These are phyloP conservation scores for Ballota nigra DNA, from an alignment of 257 asterid species.

Conservation along the genomic window DNA sequence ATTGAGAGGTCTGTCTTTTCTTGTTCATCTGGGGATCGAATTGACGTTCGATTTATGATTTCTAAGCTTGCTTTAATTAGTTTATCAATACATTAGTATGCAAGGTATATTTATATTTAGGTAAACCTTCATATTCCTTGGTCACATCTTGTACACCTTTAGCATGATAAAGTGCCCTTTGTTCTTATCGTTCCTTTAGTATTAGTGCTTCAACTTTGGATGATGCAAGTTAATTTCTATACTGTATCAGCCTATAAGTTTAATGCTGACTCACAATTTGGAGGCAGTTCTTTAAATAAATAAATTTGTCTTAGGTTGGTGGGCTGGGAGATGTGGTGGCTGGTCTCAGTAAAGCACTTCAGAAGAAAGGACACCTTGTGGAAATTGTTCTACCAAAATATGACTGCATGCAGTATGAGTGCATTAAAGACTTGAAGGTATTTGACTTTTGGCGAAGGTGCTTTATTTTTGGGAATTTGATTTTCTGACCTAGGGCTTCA, in stretches of 20 bases:
- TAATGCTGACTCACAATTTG: slow-evolving; percentile 9
- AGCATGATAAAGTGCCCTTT: neutral
- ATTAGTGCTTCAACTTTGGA: slow-evolving; percentile 15
- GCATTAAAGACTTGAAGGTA: slow-evolving; percentile 69
- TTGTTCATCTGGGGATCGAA: neutral
- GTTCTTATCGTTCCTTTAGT: neutral
- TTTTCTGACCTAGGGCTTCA: slow-evolving; percentile 21
- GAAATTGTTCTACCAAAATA: slow-evolving; percentile 90
- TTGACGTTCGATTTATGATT: neutral
- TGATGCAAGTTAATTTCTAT: neutral
- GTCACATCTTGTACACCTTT: neutral
- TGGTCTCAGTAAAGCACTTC: slow-evolving; percentile 93
- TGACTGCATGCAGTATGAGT: slow-evolving; percentile 83
- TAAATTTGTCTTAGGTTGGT: slow-evolving; percentile 60
- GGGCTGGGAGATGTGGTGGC: slow-evolving; percentile 98
- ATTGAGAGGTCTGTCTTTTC: neutral
- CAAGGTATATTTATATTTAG: no score
- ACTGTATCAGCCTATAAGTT: neutral
- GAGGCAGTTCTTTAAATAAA: neutral
- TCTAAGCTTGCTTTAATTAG: neutral
- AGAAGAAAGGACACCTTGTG: slow-evolving; percentile 91
- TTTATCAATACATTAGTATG: neutral
- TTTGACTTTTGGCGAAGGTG: slow-evolving; percentile 10
- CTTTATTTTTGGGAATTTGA: slow-evolving; percentile 14
- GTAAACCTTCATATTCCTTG: neutral